phyloP scores from a whole-genome alignment of 2,329 filamentous ascomycete genomes.

The Capronia epimyces region DNA sequence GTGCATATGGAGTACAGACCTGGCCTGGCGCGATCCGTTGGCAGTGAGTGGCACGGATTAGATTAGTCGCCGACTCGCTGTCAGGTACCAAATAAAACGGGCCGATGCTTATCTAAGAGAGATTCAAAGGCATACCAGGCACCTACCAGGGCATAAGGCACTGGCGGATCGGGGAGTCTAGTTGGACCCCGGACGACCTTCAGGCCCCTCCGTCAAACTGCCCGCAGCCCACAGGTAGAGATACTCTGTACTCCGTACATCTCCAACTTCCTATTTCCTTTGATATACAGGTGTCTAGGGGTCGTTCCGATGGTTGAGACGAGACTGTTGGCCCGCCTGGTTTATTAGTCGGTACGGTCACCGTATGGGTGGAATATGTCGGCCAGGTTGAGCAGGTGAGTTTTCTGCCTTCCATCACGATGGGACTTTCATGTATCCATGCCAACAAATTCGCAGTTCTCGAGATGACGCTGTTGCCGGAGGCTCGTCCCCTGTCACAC shows the following conservation, averaged over 20 bases:
- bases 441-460: constrained; percentile 7
- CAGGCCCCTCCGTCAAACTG: neutral
- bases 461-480: constrained; percentile 4
- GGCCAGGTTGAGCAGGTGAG: constrained; percentile 13
- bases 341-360: constrained; percentile 4
- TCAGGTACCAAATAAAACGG: neutral
- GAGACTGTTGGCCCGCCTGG: neutral
- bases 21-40: constrained; percentile 8
- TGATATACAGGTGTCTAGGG: neutral
- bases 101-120: neutral
- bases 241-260: too few species aligned
- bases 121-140: neutral
- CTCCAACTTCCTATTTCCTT: neutral
- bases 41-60: neutral
- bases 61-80: constrained; percentile 2
- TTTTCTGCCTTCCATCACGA: neutral
- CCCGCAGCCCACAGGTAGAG: neutral
- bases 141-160: neutral
- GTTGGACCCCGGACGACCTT: constrained; percentile 6
- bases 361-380: constrained; percentile 18
- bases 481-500: neutral
- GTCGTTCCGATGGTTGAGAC: constrained; percentile 5
- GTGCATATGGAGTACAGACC: too few species aligned
- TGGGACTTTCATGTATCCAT: neutral
- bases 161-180: constrained; percentile 18